These are phyloP conservation scores for Daedaleopsis sinensis DNA, from an alignment of 768 basidiomycete species.

Conservation along the genomic window DNA sequence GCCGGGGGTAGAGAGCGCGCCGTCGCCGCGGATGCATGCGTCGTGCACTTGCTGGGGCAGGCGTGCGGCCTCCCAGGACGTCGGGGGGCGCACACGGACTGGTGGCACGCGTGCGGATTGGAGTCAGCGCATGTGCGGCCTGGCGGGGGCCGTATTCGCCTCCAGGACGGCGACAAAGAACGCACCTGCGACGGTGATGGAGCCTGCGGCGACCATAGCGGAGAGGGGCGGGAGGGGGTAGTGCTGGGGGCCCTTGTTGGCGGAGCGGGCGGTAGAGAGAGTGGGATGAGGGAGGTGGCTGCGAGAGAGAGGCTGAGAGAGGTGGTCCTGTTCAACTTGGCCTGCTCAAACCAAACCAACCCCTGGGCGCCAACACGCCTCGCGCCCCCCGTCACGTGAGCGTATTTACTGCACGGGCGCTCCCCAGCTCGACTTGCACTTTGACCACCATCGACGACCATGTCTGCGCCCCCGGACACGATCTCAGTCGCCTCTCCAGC, in stretches of 20 bases:
- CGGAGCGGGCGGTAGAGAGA: conserved; percentile 12
- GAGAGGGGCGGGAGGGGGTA: not conserved
- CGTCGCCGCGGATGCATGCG: conserved; percentile 77
- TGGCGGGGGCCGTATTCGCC: not conserved
- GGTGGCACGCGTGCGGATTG: conserved; percentile 1
- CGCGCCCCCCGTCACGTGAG: conserved; percentile 12
- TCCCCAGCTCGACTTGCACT: not conserved
- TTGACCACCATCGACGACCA: conserved; percentile 20
- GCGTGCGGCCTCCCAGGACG: conserved; percentile 80
- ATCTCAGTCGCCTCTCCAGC: conserved; percentile 67
- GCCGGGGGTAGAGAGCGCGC: conserved; percentile 66
- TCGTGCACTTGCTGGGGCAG: conserved; percentile 69
- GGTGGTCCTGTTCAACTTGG: conserved; percentile 14
- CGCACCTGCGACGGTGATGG: conserved; percentile 84
- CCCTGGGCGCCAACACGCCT: conserved; percentile 16
- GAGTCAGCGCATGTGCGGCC: too few species aligned
- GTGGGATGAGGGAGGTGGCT: conserved; percentile 2
- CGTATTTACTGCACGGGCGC: conserved; percentile 8
- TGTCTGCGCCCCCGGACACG: conserved; percentile 36
- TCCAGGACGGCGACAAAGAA: conserved; percentile 11
- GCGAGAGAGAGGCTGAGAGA: conserved; percentile 3
- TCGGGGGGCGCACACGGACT: conserved; percentile 94
- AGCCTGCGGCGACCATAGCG: conserved; percentile 80
- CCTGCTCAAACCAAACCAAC: conserved; percentile 19
- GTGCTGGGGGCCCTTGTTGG: conserved; percentile 15